phyloP scores from a whole-genome alignment of 345 rosid species.

The Acer saccharum region DNA sequence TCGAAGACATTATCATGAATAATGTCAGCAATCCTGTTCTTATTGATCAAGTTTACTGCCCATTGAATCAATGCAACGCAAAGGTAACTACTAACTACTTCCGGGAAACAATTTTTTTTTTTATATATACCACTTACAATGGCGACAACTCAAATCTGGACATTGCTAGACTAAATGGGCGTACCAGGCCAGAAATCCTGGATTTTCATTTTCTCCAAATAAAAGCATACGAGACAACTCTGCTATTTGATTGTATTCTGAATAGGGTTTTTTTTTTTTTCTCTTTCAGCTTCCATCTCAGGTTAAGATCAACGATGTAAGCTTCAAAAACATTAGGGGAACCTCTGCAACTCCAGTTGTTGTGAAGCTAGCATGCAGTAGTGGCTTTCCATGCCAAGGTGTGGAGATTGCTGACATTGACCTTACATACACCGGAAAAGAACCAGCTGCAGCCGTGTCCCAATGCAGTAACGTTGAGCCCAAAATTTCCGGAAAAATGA shows the following conservation, averaged over 20 bases:
- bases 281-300: slow-evolving; percentile 3
- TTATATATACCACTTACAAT: no score
- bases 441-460: neutral
- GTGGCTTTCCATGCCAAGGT: neutral
- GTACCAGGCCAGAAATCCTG: no score
- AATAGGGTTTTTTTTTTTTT: neutral
- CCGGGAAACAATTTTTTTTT: no score
- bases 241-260: neutral
- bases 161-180: no score
- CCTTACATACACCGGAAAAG: slow-evolving; percentile 3
- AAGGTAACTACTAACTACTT: slow-evolving; percentile 20
- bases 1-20: slow-evolving; percentile 51
- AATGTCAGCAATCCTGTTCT: slow-evolving; percentile 53
- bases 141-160: no score
- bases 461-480: slow-evolving; percentile 6
- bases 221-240: neutral
- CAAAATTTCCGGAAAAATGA: neutral
- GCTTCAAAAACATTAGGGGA: slow-evolving; percentile 14
- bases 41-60: slow-evolving; percentile 58
- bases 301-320: slow-evolving; percentile 1
- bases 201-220: neutral
- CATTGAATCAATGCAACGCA: slow-evolving; percentile 36
- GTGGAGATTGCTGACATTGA: slow-evolving; percentile 6
- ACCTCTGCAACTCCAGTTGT: slow-evolving; percentile 12
- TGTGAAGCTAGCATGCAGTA: slow-evolving; percentile 9